Percentiles rank a stretch among this genome's conserved stretches.
Evolutionary conservation across 2,329 filamentous ascomycete genomes (phyloP).

Genomic region (Alternaria sp.): DNA sequence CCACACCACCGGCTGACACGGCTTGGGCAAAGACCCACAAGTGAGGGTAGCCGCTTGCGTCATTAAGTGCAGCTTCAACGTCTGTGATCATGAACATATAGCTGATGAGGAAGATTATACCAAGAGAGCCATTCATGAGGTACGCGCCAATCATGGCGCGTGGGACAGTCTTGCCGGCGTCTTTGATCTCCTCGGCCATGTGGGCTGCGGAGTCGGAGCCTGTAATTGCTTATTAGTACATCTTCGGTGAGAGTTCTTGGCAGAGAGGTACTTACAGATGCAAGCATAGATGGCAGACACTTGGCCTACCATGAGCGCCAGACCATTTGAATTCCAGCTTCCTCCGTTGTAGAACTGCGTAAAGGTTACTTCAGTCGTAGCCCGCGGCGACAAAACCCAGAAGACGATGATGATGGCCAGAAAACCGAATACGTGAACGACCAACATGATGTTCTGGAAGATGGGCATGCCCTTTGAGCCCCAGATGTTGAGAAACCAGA

Average conservation of each 20-base stretch:
- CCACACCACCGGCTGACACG: conserved; percentile 38
- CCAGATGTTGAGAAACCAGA: conserved; percentile 55
- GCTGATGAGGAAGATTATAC: conserved; percentile 46
- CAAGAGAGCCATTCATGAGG: conserved; percentile 51
- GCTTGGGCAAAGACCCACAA: conserved; percentile 48
- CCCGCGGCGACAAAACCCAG: conserved; percentile 47
- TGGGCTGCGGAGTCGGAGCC: conserved; percentile 54
- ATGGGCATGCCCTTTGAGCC: conserved; percentile 44
- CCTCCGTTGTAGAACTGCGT: conserved; percentile 50
- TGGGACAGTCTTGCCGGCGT: conserved; percentile 54
- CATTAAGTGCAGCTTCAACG: conserved; percentile 39
- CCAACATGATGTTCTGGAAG: conserved; percentile 48
- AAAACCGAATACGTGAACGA: conserved; percentile 57
- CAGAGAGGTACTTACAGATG: conserved; percentile 39
- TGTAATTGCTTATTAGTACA: conserved; percentile 26
- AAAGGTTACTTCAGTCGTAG: conserved; percentile 43
- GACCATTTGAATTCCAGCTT: conserved; percentile 52
- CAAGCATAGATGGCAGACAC: conserved; percentile 50
- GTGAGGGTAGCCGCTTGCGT: conserved; percentile 42
- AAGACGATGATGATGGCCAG: conserved; percentile 54
- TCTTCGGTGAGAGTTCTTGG: neutral
- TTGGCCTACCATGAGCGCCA: conserved; percentile 54
- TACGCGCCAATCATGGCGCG: conserved; percentile 55
- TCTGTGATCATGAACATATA: conserved; percentile 49
- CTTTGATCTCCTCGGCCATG: conserved; percentile 56